phyloP scores from a whole-genome alignment of 2,329 filamentous ascomycete genomes.

The Aureobasidium sp. region DNA sequence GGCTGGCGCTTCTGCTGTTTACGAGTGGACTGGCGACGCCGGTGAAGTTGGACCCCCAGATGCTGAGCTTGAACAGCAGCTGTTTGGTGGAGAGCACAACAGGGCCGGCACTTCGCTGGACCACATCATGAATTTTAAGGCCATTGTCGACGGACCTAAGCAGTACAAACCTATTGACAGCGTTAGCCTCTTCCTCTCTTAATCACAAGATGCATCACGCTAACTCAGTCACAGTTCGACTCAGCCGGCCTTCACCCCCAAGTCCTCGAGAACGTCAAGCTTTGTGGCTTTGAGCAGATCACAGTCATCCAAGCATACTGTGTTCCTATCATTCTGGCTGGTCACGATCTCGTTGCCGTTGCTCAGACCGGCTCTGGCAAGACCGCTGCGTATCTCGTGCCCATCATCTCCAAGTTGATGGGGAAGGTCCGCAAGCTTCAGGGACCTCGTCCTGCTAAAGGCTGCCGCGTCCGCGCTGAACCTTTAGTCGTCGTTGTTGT shows the following conservation, averaged over 20 bases:
- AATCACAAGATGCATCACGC: too few species aligned
- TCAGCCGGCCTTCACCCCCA: constrained; percentile 78
- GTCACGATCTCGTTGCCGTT: constrained; percentile 77
- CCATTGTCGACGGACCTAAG: constrained; percentile 43
- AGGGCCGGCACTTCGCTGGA: constrained; percentile 57
- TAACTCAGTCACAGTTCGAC: constrained; percentile 60
- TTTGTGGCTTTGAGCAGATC: constrained; percentile 63
- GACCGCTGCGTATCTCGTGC: constrained; percentile 86
- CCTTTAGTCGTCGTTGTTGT: constrained; percentile 79
- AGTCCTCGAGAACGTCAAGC: constrained; percentile 68
- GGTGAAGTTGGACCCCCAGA: constrained; percentile 75
- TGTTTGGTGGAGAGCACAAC: constrained; percentile 54
- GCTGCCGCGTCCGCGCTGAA: constrained; percentile 61
- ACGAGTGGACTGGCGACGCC: constrained; percentile 78
- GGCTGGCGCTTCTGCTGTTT: constrained; percentile 56
- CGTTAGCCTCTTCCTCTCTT: constrained; percentile 39
- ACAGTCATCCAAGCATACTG: constrained; percentile 86
- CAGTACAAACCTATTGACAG: constrained; percentile 42
- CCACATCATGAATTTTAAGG: constrained; percentile 45
- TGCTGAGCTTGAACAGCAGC: constrained; percentile 61
- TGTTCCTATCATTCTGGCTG: constrained; percentile 69
- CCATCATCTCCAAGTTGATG: constrained; percentile 85
- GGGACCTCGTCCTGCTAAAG: constrained; percentile 57
- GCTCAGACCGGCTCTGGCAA: constrained; percentile 96
- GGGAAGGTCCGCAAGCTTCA: constrained; percentile 87